These are phyloP conservation scores for Sophora flavescens DNA, from an alignment of 306 rosid species.

Conservation along the genomic window DNA sequence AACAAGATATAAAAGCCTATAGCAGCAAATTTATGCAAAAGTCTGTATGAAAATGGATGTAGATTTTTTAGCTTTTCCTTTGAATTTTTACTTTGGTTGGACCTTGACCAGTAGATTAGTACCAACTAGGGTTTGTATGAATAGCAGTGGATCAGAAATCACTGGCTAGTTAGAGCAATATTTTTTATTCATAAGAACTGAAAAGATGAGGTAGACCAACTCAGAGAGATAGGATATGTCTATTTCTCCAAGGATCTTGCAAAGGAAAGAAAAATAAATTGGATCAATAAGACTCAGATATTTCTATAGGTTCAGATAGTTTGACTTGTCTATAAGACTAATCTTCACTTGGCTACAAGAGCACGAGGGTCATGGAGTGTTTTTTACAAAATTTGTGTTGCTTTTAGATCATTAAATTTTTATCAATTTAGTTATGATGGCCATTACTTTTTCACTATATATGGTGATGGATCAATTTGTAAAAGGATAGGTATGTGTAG, in stretches of 20 bases:
- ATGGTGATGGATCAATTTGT: too few relatives aligned
- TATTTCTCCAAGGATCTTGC: neutral
- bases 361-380: too few relatives aligned
- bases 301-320: too few relatives aligned
- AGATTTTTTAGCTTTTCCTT: constrained; percentile 1
- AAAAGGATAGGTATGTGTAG: neutral
- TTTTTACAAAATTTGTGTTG: too few relatives aligned
- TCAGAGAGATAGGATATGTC: neutral
- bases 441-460: too few relatives aligned
- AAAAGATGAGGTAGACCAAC: neutral
- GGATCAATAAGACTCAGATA: too few relatives aligned
- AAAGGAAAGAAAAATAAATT: too few relatives aligned
- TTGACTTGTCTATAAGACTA: too few relatives aligned
- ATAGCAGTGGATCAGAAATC: neutral
- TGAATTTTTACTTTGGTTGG: neutral
- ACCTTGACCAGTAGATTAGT: neutral
- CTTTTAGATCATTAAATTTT: too few relatives aligned
- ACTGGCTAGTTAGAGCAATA: neutral
- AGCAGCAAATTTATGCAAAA: neutral
- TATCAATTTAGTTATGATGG: too few relatives aligned
- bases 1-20: neutral
- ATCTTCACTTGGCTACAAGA: too few relatives aligned
- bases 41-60: neutral
- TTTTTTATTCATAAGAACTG: neutral
- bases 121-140: constrained; percentile 6